These are phyloP conservation scores for Arachis stenosperma DNA, from an alignment of 306 rosid genomes.

Conservation along the genomic window DNA sequence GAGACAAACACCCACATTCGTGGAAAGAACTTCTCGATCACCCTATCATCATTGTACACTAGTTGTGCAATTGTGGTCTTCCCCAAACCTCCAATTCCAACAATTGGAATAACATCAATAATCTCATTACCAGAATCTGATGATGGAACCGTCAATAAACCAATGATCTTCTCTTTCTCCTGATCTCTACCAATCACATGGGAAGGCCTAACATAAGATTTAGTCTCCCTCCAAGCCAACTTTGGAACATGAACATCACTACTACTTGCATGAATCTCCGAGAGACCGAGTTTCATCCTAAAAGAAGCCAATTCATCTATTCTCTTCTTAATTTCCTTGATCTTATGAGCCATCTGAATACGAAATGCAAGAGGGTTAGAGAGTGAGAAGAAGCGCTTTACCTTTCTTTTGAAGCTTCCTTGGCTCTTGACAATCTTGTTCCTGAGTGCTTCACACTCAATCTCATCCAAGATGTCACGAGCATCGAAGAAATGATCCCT, in stretches of 20 bases:
- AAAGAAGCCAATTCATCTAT: slow-evolving; percentile 25
- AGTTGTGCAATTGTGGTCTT: slow-evolving; percentile 35
- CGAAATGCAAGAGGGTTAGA: slow-evolving; percentile 38
- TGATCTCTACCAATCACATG: slow-evolving; percentile 39
- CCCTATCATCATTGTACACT: slow-evolving; percentile 33
- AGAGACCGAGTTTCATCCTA: slow-evolving; percentile 32
- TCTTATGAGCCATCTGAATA: slow-evolving; percentile 26
- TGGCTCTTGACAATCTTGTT: slow-evolving; percentile 11
- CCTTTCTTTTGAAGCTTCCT: slow-evolving; percentile 27
- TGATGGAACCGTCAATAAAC: background rate
- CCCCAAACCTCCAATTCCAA: slow-evolving; percentile 40
- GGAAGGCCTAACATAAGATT: slow-evolving; percentile 35
- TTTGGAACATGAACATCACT: background rate
- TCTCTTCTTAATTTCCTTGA: background rate
- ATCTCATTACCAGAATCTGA: background rate
- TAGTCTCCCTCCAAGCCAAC: slow-evolving; percentile 22
- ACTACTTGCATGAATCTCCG: background rate
- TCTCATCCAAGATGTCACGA: slow-evolving; percentile 32
- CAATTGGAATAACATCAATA: slow-evolving; percentile 33
- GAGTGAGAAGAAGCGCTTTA: slow-evolving; percentile 27
- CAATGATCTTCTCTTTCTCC: slow-evolving; percentile 31
- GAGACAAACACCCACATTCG: slow-evolving; percentile 39
- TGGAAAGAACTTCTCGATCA: slow-evolving; percentile 1
- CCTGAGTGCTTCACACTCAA: slow-evolving; percentile 29
- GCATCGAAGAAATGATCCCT: slow-evolving; percentile 28